Conservation (phyloP, 345 rosid species). For the Orychophragmus violaceus region DNA sequence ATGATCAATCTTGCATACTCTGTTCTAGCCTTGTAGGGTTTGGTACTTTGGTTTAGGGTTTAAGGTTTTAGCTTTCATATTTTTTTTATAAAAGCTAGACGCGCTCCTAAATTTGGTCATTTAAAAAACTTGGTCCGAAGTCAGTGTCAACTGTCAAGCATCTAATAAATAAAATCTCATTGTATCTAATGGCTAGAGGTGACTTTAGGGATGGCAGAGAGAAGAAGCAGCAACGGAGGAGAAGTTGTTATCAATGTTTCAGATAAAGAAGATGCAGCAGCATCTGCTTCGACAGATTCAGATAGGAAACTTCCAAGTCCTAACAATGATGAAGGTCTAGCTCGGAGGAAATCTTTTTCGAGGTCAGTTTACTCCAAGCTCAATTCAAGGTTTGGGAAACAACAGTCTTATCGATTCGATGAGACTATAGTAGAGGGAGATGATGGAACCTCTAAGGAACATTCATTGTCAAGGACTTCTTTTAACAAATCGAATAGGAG, state of each 20-base stretch:
- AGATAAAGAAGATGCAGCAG: not conserved
- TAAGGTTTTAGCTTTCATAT: too few relatives aligned
- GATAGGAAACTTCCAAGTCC: conserved; percentile 27
- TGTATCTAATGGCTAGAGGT: not conserved
- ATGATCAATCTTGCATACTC: not conserved
- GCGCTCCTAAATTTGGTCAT: too few relatives aligned
- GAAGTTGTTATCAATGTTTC: conserved; percentile 22
- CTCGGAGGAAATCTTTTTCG: conserved; percentile 38
- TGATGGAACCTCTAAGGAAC: conserved; percentile 24
- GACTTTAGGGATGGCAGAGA: conserved; percentile 14
- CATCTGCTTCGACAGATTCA: not conserved
- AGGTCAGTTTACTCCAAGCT: conserved; percentile 60
- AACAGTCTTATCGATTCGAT: conserved; percentile 33
- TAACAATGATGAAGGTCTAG: conserved; percentile 30
- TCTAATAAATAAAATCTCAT: too few relatives aligned
- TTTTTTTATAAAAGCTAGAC: too few relatives aligned
- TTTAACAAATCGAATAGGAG: too few relatives aligned
- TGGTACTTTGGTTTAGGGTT: too few relatives aligned
- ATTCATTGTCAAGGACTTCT: too few relatives aligned
- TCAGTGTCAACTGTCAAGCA: too few relatives aligned
- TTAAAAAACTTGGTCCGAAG: too few relatives aligned
- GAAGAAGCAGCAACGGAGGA: not conserved
- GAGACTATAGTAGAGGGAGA: conserved; percentile 33
- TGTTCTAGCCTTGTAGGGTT: not conserved
- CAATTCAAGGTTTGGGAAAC: conserved; percentile 81